phyloP scores from a whole-genome alignment of 1,284 basidiomycete species.

The Puccinia brachypodii region DNA sequence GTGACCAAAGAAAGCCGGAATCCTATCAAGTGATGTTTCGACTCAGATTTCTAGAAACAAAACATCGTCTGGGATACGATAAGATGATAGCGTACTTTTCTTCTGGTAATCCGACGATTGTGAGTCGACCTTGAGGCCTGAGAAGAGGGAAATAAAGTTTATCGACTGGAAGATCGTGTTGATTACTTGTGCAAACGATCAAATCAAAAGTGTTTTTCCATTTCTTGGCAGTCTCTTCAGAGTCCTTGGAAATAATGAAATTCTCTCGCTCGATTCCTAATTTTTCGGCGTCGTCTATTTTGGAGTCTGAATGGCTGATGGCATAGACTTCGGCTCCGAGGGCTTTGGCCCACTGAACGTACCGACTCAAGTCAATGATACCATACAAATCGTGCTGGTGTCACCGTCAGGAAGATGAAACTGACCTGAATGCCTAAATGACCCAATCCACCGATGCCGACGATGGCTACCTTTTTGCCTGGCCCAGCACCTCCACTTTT shows the following conservation, averaged over 20 bases:
- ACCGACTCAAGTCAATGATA: background rate
- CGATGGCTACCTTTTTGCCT: slow-evolving; percentile 42
- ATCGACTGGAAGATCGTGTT: slow-evolving; percentile 39
- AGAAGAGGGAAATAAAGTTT: slow-evolving; percentile 27
- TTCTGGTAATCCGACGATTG: slow-evolving; percentile 36
- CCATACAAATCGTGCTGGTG: no score
- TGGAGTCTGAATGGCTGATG: slow-evolving; percentile 43
- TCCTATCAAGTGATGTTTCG: background rate
- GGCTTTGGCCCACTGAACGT: slow-evolving; percentile 38
- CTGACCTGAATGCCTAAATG: slow-evolving; percentile 37
- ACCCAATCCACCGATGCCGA: slow-evolving; percentile 40
- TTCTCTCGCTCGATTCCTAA: slow-evolving; percentile 29
- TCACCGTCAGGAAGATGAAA: no score
- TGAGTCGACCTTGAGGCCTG: slow-evolving; percentile 23
- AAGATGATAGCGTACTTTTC: slow-evolving; percentile 36
- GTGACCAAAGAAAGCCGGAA: slow-evolving; percentile 38
- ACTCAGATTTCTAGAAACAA: no score
- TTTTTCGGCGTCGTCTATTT: slow-evolving; percentile 31
- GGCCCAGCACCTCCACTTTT: slow-evolving; percentile 40
- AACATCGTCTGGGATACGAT: no score
- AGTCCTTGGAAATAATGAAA: slow-evolving; percentile 31
- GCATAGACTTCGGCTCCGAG: slow-evolving; percentile 38
- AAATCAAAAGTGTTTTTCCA: slow-evolving; percentile 43
- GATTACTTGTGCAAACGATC: slow-evolving; percentile 41
- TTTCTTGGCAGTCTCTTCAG: slow-evolving; percentile 12